Evolutionary conservation across 176 grass and related monocot species (phyloP).

Genomic region (Aegilops speltoides): DNA sequence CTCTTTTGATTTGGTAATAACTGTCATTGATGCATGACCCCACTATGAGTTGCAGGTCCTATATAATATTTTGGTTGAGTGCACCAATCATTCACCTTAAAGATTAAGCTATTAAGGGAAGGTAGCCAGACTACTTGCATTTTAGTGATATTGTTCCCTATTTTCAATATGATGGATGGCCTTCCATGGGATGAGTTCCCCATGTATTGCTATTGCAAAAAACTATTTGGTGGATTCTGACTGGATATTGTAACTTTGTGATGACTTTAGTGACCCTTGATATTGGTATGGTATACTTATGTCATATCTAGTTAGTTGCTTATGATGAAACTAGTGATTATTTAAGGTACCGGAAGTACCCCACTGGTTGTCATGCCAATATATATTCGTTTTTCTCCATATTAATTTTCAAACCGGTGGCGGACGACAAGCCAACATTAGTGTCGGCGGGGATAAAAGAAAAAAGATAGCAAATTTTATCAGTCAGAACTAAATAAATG

Average conservation of each 20-base stretch:
- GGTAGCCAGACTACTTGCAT: background rate
- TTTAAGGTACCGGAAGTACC: too few species aligned
- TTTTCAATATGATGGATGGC: background rate
- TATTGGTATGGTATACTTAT: background rate
- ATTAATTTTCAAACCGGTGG: background rate
- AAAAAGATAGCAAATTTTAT: too few species aligned
- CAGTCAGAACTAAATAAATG: too few species aligned
- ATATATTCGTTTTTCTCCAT: background rate
- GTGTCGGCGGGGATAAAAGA: too few species aligned
- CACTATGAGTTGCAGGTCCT: too few species aligned
- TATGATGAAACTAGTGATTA: too few species aligned
- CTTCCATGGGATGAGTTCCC: constrained; percentile 1
- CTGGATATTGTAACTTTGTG: background rate
- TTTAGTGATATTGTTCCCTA: background rate
- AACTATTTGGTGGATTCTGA: background rate
- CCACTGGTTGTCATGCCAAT: background rate
- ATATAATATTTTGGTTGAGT: background rate
- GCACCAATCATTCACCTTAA: background rate
- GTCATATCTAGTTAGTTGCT: too few species aligned
- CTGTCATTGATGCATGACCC: too few species aligned
- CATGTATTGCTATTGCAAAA: background rate
- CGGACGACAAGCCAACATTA: too few species aligned
- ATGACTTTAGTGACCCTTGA: background rate
- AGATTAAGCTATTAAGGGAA: constrained; percentile 3
- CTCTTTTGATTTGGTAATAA: too few species aligned